Base-by-base conservation (phyloP, 345 rosid species). In the Linum lewisii region DNA sequence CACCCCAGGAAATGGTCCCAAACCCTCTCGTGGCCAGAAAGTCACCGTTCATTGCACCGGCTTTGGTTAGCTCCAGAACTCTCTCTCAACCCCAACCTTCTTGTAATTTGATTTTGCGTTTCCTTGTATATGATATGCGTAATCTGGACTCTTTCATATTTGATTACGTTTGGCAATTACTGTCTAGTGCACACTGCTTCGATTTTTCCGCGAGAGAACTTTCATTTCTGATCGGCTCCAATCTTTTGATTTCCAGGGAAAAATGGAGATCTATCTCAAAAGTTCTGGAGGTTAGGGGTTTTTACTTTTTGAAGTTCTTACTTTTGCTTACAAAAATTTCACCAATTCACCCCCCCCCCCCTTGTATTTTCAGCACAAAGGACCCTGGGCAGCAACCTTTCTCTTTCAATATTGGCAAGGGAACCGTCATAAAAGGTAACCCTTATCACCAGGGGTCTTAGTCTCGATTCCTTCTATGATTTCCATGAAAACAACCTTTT, bases 271-370 rank as follows among this genome's bases (percentile, higher is more conserved):
- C 82, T 92, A 16, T 78, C 90, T 23, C 78, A 79, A 75, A 82
- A 88, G 79, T 92, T 88, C 73, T 92, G 96, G 96, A 88, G 98
- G 95, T 92, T 68, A 76, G 78, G 6, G 54, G 18, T 49, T 23
- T 21, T 14, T 1, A 3, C 2, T 47, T 44, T 3, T n/a, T n/a
- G n/a, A n/a, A n/a, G n/a, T n/a, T 2, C 21, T 21, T 36, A 34
- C 38, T 20, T 26, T 50, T 11, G 21, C 13, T 52, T 51, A 24
- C 10, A 36, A 1, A 19, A 47, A 14, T 42, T 15, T 14, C 44
- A 14, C 14, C 53, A 19, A 23, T n/a, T 29, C 9, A 38, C 9
- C 14, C 14, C 0, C 16, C 44, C 14, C 52, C 24, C 13, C n/a
- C 10, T 61, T 16, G 25, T 52, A 13, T 54, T 64, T 67, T 63